Evolutionary conservation across 345 rosid species (phyloP), one percentile per base, ranked within the genome.

Genomic region (Syzygium jambos): DNA sequence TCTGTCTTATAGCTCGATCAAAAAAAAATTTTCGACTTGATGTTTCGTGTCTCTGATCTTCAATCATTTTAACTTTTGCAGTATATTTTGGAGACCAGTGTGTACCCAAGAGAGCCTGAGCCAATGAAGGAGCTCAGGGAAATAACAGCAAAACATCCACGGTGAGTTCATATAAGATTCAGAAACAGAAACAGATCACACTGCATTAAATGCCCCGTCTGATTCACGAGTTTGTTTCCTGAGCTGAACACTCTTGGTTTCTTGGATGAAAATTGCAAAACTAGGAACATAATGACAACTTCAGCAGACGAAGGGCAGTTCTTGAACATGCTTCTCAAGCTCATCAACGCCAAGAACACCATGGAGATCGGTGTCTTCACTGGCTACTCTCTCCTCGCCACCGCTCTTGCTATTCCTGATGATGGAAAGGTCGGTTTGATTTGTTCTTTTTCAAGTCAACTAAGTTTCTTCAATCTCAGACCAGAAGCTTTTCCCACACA

Each of bases 341-440:
- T 98, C n/a, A 91, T 96, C 90, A 96, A 98, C 90, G 99, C 99
- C 59, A 96, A 98, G 94, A 98, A 96, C 95, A 98, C 99, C 54
- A 98, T 98, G 99, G 99, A 98, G 92, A 96, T 98, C 27, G 99
- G 99, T 23, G 99, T 98, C 77, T 98, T 93, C 96, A 98, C 99
- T 51, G 99, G 99, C 53, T 96, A 96, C 91, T 98, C 99, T 89
- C 98, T 98, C 73, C 87, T 98, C 43, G 98, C 99, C 87, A 98
- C 99, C 13, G 99, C 99, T 87, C 98, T 98, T 85, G 99, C 99
- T 88, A 93, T 98, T 80, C 99, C 99, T 22, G 96, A 96, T 6
- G 97, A 95, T 86, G 98, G 99, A 84, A 94, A 95, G 96, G 99
- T 95, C 27, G 5, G 84, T 25, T 12, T 3, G 23, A 30, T 23